Evolutionary conservation across 2,329 filamentous ascomycete genomes (phyloP).

Genomic region (Fusarium robinianum): DNA sequence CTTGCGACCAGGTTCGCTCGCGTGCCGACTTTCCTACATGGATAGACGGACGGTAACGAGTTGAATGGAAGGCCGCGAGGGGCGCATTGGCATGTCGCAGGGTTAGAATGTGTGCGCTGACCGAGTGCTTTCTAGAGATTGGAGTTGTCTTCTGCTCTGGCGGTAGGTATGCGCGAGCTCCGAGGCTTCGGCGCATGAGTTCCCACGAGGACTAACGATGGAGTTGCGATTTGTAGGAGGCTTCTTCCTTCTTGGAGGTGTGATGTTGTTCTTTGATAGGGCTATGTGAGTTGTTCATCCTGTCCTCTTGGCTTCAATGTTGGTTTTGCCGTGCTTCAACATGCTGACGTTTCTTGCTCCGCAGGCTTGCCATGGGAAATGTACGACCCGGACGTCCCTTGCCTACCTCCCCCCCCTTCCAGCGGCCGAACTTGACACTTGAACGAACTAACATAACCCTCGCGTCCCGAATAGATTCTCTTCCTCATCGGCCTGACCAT

Average conservation of each 20-base stretch:
- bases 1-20: constrained; percentile 3
- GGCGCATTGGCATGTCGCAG: not conserved
- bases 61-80: too few relatives aligned
- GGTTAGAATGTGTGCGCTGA: constrained; percentile 36
- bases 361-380: constrained; percentile 95
- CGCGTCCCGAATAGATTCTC: constrained; percentile 69
- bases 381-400: constrained; percentile 53
- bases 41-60: too few relatives aligned
- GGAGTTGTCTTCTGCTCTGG: constrained; percentile 97
- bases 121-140: constrained; percentile 68
- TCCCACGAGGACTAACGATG: constrained; percentile 23
- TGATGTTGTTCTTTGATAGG: constrained; percentile 96
- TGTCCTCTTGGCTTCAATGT: constrained; percentile 3
- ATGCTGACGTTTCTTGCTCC: constrained; percentile 81
- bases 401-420: constrained; percentile 8
- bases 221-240: constrained; percentile 62
- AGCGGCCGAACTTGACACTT: constrained; percentile 19
- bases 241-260: constrained; percentile 91
- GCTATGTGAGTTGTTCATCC: constrained; percentile 72
- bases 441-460: constrained; percentile 19
- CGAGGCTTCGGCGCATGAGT: constrained; percentile 27
- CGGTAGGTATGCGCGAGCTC: constrained; percentile 65
- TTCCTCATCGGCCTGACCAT: constrained; percentile 96
- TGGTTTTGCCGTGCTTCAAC: constrained; percentile 75
- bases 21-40: too few relatives aligned